Conservation (phyloP, 2,329 filamentous ascomycete species). For the Cercospora berteroae region DNA sequence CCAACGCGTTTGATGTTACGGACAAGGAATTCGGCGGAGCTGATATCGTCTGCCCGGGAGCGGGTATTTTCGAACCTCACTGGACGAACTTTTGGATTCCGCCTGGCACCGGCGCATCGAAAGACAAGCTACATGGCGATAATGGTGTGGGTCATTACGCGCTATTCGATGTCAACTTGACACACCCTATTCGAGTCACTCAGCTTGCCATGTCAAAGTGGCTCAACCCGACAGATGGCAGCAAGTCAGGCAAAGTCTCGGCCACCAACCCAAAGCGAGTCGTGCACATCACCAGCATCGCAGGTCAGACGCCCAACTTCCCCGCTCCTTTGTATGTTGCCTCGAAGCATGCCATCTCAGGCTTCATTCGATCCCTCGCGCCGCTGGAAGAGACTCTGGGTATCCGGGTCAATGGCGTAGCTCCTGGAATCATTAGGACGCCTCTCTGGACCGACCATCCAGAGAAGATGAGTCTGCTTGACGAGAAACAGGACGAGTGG, state of each 20-base stretch:
- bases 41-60: slow-evolving; percentile 51
- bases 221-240: slow-evolving; percentile 37
- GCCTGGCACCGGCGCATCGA: slow-evolving; percentile 40
- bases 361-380: slow-evolving; percentile 52
- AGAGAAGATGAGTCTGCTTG: slow-evolving; percentile 56
- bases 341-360: slow-evolving; percentile 47
- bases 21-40: slow-evolving; percentile 48
- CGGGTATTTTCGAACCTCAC: slow-evolving; percentile 50
- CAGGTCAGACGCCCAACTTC: slow-evolving; percentile 43
- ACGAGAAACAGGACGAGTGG: slow-evolving; percentile 53
- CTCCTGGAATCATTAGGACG: slow-evolving; percentile 60
- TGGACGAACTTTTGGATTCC: slow-evolving; percentile 52
- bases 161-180: slow-evolving; percentile 48
- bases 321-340: slow-evolving; percentile 47
- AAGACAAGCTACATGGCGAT: slow-evolving; percentile 36
- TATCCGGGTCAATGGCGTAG: slow-evolving; percentile 60
- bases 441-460: slow-evolving; percentile 62
- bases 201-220: slow-evolving; percentile 50
- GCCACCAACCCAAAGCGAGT: slow-evolving; percentile 47
- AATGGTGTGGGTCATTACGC: slow-evolving; percentile 38
- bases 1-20: slow-evolving; percentile 51
- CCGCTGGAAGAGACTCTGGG: slow-evolving; percentile 50
- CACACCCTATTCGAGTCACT: slow-evolving; percentile 48
- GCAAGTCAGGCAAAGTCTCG: slow-evolving; percentile 35
- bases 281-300: slow-evolving; percentile 47